These are phyloP conservation scores for Ganoderma sp. DNA, from an alignment of 1,284 basidiomycete species.

Conservation along the genomic window DNA sequence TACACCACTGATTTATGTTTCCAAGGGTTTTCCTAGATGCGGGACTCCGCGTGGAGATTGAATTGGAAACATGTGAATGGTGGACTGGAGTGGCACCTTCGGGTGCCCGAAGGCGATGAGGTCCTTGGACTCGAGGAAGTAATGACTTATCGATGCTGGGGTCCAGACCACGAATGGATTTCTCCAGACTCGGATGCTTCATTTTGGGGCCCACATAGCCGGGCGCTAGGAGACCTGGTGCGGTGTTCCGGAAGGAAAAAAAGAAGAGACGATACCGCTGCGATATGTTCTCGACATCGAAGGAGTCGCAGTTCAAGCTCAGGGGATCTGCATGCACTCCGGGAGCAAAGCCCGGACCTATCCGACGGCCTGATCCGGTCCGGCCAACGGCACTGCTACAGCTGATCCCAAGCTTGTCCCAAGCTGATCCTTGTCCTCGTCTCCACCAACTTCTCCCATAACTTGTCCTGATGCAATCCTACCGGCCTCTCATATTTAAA, in stretches of 20 bases:
- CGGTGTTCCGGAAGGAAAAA: not conserved
- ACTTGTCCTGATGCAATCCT: too few species aligned
- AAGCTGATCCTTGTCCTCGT: too few species aligned
- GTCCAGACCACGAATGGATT: not conserved
- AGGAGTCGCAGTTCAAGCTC: not conserved
- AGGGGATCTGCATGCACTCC: too few species aligned
- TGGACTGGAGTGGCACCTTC: not conserved
- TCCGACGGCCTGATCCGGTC: too few species aligned
- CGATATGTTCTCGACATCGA: not conserved
- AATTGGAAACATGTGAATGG: not conserved
- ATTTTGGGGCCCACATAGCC: conserved; percentile 15
- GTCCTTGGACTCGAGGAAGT: not conserved
- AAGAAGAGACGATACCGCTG: not conserved
- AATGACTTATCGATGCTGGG: not conserved
- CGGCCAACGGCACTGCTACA: too few species aligned
- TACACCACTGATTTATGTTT: not conserved
- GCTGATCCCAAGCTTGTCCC: too few species aligned
- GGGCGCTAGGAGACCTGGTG: conserved; percentile 12
- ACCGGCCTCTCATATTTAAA: too few species aligned
- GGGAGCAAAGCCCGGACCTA: too few species aligned
- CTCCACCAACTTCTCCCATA: too few species aligned
- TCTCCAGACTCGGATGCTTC: conserved; percentile 8
- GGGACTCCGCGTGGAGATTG: not conserved
- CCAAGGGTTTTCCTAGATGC: not conserved
- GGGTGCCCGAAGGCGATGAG: not conserved